These are phyloP conservation scores for Piromyces finnis DNA, from an alignment of 192 early-diverging fungal species.

Conservation along the genomic window DNA sequence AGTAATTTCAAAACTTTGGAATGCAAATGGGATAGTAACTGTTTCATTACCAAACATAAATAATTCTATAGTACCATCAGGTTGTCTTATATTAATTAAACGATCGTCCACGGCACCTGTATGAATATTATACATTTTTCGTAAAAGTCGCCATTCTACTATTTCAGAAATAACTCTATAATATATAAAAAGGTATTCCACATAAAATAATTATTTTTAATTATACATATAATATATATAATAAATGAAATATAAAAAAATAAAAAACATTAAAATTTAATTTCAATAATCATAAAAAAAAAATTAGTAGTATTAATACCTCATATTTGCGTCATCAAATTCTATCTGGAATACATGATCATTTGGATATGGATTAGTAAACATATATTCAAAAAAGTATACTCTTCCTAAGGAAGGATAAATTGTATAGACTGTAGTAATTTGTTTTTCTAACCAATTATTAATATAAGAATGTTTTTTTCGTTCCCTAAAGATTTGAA, in stretches of 20 bases:
- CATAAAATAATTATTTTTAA: no score
- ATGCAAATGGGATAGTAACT: neutral
- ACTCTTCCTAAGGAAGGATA: neutral
- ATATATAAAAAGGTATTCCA: no score
- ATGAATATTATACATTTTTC: neutral
- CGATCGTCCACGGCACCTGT: neutral
- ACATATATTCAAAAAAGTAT: constrained; percentile 1
- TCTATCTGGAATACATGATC: neutral
- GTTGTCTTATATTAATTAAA: neutral
- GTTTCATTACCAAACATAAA: constrained; percentile 1
- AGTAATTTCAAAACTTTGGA: neutral
- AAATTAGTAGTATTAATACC: neutral
- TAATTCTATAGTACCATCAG: neutral
- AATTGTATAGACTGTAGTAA: neutral
- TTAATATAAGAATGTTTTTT: neutral
- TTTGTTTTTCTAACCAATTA: neutral
- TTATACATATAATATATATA: no score
- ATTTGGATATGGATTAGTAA: constrained; percentile 2
- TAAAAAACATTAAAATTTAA: no score
- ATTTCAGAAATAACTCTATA: neutral
- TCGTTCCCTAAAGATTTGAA: constrained; percentile 1
- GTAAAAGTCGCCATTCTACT: neutral
- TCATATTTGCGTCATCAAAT: constrained; percentile 1
- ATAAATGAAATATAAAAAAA: no score
- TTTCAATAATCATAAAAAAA: neutral